These are phyloP conservation scores for Leishmania tropica DNA, from an alignment of 208 protist genomes.

Conservation along the genomic window DNA sequence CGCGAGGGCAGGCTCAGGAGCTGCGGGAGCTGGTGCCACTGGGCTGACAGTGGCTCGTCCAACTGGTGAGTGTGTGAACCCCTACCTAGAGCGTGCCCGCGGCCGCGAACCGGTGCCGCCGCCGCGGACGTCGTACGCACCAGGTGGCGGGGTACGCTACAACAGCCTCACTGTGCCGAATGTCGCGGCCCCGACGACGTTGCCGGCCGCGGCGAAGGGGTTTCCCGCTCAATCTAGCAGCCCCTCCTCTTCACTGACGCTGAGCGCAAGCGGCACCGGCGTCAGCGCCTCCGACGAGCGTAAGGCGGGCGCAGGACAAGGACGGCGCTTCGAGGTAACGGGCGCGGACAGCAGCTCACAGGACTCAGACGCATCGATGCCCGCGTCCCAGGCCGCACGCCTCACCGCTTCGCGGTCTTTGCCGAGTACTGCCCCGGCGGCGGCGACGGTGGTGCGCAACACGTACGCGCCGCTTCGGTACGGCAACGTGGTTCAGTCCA, in stretches of 20 bases:
- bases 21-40: neutral
- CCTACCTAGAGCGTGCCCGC: constrained; percentile 14
- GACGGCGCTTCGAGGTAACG: neutral
- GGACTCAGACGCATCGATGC: neutral
- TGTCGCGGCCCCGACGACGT: neutral
- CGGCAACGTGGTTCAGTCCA: constrained; percentile 14
- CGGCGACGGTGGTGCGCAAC: constrained; percentile 3
- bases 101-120: constrained; percentile 15
- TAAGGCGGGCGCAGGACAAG: neutral
- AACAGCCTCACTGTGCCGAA: constrained; percentile 12
- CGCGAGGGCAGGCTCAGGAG: neutral
- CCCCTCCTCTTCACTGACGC: neutral
- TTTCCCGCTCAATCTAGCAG: neutral
- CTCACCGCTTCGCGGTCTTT: neutral
- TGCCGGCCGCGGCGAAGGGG: neutral
- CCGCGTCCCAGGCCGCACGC: neutral
- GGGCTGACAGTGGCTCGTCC: neutral
- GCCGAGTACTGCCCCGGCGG: neutral
- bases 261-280: neutral
- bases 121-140: constrained; percentile 32
- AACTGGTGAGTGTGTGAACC: constrained; percentile 8
- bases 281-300: neutral
- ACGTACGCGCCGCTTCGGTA: constrained; percentile 40
- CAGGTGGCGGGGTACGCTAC: constrained; percentile 25
- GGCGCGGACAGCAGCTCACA: neutral